Evolutionary conservation across 768 basidiomycete species (phyloP).

Genomic region (Tubosaeta sp.): DNA sequence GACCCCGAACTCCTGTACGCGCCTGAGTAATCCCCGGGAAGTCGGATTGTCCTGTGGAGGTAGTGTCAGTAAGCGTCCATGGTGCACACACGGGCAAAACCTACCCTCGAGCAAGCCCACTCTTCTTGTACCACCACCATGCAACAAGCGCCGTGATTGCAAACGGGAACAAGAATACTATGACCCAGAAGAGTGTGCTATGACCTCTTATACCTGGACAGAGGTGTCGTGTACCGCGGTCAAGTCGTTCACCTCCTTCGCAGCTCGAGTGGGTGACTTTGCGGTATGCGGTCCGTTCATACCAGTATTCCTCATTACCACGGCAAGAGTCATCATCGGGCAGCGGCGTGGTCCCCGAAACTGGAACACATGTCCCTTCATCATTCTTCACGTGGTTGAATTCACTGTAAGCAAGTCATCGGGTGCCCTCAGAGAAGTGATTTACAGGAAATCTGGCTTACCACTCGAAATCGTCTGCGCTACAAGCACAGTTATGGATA

Average conservation of each 20-base stretch:
- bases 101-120: constrained; percentile 71
- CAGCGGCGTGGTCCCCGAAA: constrained; percentile 62
- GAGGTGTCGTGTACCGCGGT: constrained; percentile 65
- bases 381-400: constrained; percentile 81
- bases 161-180: constrained; percentile 73
- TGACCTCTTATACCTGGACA: constrained; percentile 82
- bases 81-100: constrained; percentile 24
- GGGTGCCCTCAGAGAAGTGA: no score
- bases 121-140: constrained; percentile 77
- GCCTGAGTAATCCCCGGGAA: constrained; percentile 48
- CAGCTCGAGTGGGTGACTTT: constrained; percentile 89
- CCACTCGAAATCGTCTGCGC: constrained; percentile 88
- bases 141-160: constrained; percentile 69
- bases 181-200: constrained; percentile 79
- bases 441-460: constrained; percentile 32
- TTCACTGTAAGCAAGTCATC: constrained; percentile 51
- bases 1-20: constrained; percentile 40
- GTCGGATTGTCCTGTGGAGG: constrained; percentile 57
- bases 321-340: constrained; percentile 59
- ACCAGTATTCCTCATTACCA: constrained; percentile 76
- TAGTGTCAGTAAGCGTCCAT: constrained; percentile 1
- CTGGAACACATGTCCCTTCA: constrained; percentile 72
- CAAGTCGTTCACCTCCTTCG: constrained; percentile 72
- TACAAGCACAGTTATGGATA: constrained; percentile 72
- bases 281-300: constrained; percentile 87